Conservation (phyloP, 257 asterid genomes). For the Anisodus tanguticus region DNA sequence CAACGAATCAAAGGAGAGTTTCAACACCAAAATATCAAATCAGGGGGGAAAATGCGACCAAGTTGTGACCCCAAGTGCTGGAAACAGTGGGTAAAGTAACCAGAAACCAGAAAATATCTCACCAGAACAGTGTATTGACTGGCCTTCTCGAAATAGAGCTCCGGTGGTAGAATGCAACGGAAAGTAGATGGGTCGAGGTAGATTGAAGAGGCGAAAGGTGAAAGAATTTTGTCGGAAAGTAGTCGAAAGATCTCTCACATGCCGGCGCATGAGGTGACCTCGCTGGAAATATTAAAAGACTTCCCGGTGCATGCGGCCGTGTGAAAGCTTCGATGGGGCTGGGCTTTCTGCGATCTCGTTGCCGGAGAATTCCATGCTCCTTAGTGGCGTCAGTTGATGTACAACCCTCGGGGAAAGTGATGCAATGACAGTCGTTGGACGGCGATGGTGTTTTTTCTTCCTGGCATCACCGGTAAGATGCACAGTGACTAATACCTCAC, state of each 20-base stretch:
- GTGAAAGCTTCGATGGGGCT: background rate
- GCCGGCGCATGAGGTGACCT: background rate
- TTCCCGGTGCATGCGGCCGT: background rate
- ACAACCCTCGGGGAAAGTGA: background rate
- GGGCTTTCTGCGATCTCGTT: background rate
- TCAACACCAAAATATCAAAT: conserved; percentile 15
- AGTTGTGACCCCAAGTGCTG: background rate
- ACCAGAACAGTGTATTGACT: conserved; percentile 3
- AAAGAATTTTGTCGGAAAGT: background rate
- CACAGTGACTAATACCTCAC: background rate
- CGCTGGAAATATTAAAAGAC: background rate
- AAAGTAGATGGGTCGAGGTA: background rate
- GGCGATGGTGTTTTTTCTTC: background rate
- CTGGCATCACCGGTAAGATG: background rate
- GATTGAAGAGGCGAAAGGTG: background rate
- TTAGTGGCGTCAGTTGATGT: conserved; percentile 13
- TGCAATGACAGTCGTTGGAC: background rate
- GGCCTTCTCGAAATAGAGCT: background rate
- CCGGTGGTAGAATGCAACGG: background rate
- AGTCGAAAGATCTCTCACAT: background rate
- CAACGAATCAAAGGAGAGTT: background rate
- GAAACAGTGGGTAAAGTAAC: background rate
- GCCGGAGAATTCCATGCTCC: background rate
- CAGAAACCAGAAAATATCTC: background rate
- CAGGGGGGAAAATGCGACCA: background rate